Evolutionary conservation across 495 filamentous ascomycete genomes (phyloP), one percentile per base, ranked within the genome.

Genomic region (Trypethelium eluteriae): DNA sequence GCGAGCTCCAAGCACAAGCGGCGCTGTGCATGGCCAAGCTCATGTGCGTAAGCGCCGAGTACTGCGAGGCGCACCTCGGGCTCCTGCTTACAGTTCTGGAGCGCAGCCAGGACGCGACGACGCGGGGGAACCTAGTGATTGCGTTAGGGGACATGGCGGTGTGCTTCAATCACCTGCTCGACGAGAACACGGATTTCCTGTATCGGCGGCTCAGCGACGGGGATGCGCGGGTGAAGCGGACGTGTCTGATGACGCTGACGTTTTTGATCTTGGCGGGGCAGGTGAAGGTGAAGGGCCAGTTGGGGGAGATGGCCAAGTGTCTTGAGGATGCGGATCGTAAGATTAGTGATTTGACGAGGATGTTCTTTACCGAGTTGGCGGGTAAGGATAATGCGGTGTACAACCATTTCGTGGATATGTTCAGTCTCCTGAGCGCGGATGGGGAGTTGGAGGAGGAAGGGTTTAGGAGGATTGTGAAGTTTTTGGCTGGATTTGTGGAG

Each of bases 361-460:
- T 98, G 95, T 99, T 99, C 84, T 99, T 99, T 75, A 92, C 90
- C 0, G 94, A 99, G 78, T 81, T 99, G 12, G 89, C 90, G 39
- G 96, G 91, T 62, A 99, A 99, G 78, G 95, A 99, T 75, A 98
- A 99, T 74, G 95, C 95, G 0, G 92, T 99, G 2, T 99, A 99
- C 72, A 99, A 99, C 72, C 93, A 99, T 76, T 99, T 98, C 74
- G 91, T 98, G 11, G 95, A 99, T 72, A 99, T 99, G 91, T 99
- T 99, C 77, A 92, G 89, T 70, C 73, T 98, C 72, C 76, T 99
- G 59, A 92, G 89, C 56, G 89, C 91, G 0, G 93, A 95, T 70
- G 82, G 82, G 57, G 85, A 83, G 39, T 79, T 99, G 66, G 89
- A 93, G 59, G 93, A 96, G 75, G 89, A 92, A 65, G 83, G 88